These are phyloP conservation scores for Chaetomium strumarium DNA, from an alignment of 2,329 filamentous ascomycete genomes.

Conservation along the genomic window DNA sequence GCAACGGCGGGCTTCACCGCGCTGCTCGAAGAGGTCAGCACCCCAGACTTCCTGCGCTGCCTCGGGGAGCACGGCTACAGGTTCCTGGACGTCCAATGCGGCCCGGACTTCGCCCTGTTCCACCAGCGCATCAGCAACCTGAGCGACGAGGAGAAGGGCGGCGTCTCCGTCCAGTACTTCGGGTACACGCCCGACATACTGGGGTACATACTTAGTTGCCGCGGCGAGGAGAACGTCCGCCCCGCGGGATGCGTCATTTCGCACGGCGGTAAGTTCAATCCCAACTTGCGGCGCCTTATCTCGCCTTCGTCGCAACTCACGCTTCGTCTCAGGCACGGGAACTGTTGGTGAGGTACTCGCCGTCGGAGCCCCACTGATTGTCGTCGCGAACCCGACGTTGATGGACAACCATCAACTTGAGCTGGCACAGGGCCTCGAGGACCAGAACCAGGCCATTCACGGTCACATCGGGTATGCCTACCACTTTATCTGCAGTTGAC, in stretches of 20 bases:
- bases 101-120: conserved; percentile 37
- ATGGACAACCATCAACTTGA: conserved; percentile 90
- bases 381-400: conserved; percentile 77
- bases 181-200: conserved; percentile 60
- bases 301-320: conserved; percentile 3
- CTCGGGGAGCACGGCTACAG: conserved; percentile 60
- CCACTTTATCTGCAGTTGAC: background rate
- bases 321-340: conserved; percentile 62
- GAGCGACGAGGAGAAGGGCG: conserved; percentile 26
- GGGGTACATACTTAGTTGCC: conserved; percentile 52
- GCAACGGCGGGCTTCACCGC: conserved; percentile 78
- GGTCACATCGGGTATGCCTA: conserved; percentile 56
- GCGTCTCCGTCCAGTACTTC: conserved; percentile 55
- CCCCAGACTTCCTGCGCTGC: conserved; percentile 54
- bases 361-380: conserved; percentile 68
- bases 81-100: conserved; percentile 41
- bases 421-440: conserved; percentile 69
- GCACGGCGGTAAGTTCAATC: conserved; percentile 65
- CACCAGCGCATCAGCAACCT: conserved; percentile 25
- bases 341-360: conserved; percentile 80
- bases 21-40: conserved; percentile 62
- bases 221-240: conserved; percentile 39
- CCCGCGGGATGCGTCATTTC: conserved; percentile 71
- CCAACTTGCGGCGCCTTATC: background rate
- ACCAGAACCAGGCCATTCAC: conserved; percentile 70